These are phyloP conservation scores for Aspergillus sojae DNA, from an alignment of 2,329 filamentous ascomycete genomes.

Conservation along the genomic window DNA sequence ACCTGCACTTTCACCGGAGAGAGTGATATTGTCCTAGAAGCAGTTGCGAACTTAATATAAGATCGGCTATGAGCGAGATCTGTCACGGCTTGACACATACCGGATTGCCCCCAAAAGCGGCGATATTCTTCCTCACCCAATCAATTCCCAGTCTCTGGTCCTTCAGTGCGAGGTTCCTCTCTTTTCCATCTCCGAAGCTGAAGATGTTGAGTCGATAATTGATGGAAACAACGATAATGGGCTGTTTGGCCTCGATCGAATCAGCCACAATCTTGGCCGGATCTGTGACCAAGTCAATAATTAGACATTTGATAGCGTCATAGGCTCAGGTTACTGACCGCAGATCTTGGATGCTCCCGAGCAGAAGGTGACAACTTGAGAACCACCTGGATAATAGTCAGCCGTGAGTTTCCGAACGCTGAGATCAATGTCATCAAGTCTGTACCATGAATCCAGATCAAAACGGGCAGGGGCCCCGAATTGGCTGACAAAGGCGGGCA, in stretches of 20 bases:
- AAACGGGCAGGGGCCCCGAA: conserved; percentile 36
- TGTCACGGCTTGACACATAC: conserved; percentile 21
- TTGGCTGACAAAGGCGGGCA: conserved; percentile 21
- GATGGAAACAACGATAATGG: conserved; percentile 47
- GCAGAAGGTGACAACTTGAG: conserved; percentile 50
- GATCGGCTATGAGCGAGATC: not conserved
- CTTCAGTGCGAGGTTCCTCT: conserved; percentile 46
- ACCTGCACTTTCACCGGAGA: conserved; percentile 52
- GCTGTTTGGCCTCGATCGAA: conserved; percentile 36
- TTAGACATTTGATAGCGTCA: not conserved
- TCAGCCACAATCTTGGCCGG: conserved; percentile 39
- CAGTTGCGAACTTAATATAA: not conserved
- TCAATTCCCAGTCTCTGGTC: conserved; percentile 38
- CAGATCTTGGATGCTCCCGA: conserved; percentile 47
- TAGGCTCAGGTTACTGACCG: conserved; percentile 29
- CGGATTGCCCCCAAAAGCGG: conserved; percentile 44
- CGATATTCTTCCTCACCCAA: conserved; percentile 45
- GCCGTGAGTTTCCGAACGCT: not conserved
- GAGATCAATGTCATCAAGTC: not conserved
- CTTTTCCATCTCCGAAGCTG: conserved; percentile 46
- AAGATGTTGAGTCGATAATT: conserved; percentile 52
- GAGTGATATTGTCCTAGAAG: conserved; percentile 41
- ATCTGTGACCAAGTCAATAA: conserved; percentile 27
- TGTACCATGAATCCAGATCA: conserved; percentile 51
- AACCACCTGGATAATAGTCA: conserved; percentile 35